Percentiles rank a stretch among this genome's conserved stretches.
phyloP scores from a whole-genome alignment of 2,329 filamentous ascomycete genomes.

The Leptographium radiaticola region DNA sequence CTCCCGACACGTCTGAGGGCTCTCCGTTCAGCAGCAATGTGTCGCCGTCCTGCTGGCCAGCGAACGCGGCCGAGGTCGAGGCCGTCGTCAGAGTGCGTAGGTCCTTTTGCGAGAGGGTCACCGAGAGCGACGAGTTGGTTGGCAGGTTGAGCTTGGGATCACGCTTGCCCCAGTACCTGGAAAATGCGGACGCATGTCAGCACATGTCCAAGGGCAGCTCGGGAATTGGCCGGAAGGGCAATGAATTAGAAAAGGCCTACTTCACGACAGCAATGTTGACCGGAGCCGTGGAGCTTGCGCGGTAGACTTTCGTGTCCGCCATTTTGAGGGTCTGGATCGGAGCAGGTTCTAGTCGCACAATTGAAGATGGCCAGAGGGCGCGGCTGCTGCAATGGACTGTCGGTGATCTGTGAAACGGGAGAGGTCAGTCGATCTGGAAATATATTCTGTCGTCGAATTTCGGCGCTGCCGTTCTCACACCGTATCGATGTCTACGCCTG shows the following conservation, averaged over 20 bases:
- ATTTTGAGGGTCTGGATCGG: not conserved
- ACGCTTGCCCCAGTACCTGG: slow-evolving; percentile 85
- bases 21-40: slow-evolving; percentile 74
- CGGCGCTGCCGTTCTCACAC: not conserved
- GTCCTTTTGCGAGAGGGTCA: slow-evolving; percentile 88
- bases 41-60: slow-evolving; percentile 37
- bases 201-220: not conserved
- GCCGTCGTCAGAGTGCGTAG: slow-evolving; percentile 93
- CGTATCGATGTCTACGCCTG: not conserved
- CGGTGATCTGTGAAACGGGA: too few relatives aligned
- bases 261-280: slow-evolving; percentile 99
- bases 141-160: slow-evolving; percentile 89
- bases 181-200: not conserved
- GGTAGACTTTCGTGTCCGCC: slow-evolving; percentile 51
- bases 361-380: too few relatives aligned
- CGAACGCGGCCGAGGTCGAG: slow-evolving; percentile 66
- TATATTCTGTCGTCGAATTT: not conserved
- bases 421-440: too few relatives aligned
- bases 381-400: too few relatives aligned
- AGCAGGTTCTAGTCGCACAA: too few relatives aligned
- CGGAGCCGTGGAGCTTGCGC: slow-evolving; percentile 88
- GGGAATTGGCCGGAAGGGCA: not conserved
- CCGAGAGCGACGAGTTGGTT: slow-evolving; percentile 93
- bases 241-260: slow-evolving; percentile 28
- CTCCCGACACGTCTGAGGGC: slow-evolving; percentile 70